Percentiles rank a stretch among this genome's conserved stretches.
Conservation (phyloP, 306 rosid genomes). For the Benincasa hispida region DNA sequence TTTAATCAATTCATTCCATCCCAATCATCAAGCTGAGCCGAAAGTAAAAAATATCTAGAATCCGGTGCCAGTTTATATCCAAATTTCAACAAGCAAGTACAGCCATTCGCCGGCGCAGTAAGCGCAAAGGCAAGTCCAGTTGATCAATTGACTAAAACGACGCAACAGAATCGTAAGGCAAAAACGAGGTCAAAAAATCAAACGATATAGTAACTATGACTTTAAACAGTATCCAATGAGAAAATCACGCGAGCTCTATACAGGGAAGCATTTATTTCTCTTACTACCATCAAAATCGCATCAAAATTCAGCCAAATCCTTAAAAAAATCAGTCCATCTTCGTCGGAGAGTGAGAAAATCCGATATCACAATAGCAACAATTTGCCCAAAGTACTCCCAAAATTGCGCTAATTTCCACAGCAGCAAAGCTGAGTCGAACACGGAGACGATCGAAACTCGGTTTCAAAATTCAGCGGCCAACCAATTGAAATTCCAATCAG, state of each 20-base stretch:
- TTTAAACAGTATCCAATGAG: background rate
- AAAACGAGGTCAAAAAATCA: background rate
- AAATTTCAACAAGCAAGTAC: background rate
- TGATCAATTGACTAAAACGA: slow-evolving; percentile 2
- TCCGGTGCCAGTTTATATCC: background rate
- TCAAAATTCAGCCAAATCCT: slow-evolving; percentile 13
- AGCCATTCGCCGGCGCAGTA: background rate
- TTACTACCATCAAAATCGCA: slow-evolving; percentile 10
- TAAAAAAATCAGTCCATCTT: slow-evolving; percentile 16
- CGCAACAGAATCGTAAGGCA: background rate
- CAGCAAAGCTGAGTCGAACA: background rate
- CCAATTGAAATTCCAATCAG: background rate
- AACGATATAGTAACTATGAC: background rate
- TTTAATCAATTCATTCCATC: slow-evolving; percentile 1
- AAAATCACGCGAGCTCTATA: background rate
- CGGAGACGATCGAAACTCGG: slow-evolving; percentile 8
- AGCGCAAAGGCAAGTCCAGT: slow-evolving; percentile 13
- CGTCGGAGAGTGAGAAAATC: background rate
- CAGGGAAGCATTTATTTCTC: background rate
- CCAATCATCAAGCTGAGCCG: background rate
- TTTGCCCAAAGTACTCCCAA: background rate
- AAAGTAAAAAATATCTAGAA: background rate
- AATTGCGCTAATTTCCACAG: background rate
- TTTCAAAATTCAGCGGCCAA: background rate
- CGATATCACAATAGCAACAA: slow-evolving; percentile 6